Evolutionary conservation across 352 stramenopile genomes (phyloP).

Genomic region (Aphanomyces cochlioides): DNA sequence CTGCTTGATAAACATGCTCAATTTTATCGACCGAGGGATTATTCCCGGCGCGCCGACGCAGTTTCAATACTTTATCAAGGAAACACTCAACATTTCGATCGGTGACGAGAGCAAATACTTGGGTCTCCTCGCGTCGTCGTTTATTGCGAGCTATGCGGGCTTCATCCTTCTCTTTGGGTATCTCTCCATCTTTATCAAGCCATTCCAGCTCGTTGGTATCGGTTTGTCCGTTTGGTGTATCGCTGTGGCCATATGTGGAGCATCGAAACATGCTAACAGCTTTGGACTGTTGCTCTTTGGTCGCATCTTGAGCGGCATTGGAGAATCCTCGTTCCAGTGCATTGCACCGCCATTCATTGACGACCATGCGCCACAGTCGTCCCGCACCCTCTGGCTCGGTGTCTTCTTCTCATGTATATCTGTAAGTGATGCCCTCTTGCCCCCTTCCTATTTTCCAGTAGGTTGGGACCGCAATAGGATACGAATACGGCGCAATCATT

Average conservation of each 20-base stretch:
- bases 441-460: too few species aligned
- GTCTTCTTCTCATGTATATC: conserved; percentile 92
- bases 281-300: conserved; percentile 88
- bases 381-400: conserved; percentile 85
- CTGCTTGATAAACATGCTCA: conserved; percentile 89
- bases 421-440: too few species aligned
- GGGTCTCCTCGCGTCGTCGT: conserved; percentile 86
- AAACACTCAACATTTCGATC: conserved; percentile 48
- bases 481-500: conserved; percentile 85
- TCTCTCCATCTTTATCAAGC: conserved; percentile 79
- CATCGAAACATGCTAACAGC: conserved; percentile 66
- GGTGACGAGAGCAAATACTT: conserved; percentile 69
- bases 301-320: conserved; percentile 83
- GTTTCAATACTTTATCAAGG: conserved; percentile 90
- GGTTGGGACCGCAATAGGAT: conserved; percentile 86
- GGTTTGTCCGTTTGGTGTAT: conserved; percentile 89
- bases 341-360: conserved; percentile 93
- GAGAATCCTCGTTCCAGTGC: conserved; percentile 91
- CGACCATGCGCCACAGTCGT: conserved; percentile 60
- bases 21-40: conserved; percentile 94
- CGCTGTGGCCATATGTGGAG: conserved; percentile 82
- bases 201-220: conserved; percentile 87
- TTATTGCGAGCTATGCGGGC: conserved; percentile 91
- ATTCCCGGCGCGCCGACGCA: conserved; percentile 90
- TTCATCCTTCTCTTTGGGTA: conserved; percentile 90